Base-by-base conservation (phyloP, 768 basidiomycete genomes). In the Kwoniella dejecticola region DNA sequence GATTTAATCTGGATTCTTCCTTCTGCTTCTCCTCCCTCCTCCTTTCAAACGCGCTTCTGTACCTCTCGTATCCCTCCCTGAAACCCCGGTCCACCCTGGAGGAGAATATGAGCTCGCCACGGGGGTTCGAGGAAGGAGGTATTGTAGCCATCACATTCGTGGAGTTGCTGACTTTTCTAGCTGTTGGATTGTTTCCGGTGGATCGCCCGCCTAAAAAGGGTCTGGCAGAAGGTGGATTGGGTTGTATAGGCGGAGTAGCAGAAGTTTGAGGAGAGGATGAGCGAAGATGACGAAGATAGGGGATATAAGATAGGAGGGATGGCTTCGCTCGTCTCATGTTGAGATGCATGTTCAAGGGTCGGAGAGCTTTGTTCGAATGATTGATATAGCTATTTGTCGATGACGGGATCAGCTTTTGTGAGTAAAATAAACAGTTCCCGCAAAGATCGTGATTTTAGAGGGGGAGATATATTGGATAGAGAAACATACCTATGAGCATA, bases 311-410 rank as follows among this genome's bases (percentile, higher is more conserved):
- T 27, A 55, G 38, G 27, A 62, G 64, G n/a, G 62, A 61, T 27
- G 46, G 56, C 50, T 57, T 60, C 1, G 87, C 88, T 67, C 86
- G 85, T 41, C 93, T 88, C 71, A 95, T 89, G 81, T 99, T 99
- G 68, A 99, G 84, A 72, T 91, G 90, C 87, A 99, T 94, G 79
- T 99, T 99, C 78, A 97, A 88, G 19, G 88, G 89, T 17, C 95
- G 86, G 13, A 99, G 83, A 0, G 93, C 87, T 46, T 88, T 85
- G 79, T 98, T 99, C 7, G 94, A 91, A 69, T 97, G 94, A 1
- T 92, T 92, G 26, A 98, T 90, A 74, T 97, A 99, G 81, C 95
- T 97, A n/a, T n/a, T n/a, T n/a, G n/a, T n/a, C n/a, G n/a, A n/a
- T n/a, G n/a, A n/a, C n/a, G n/a, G n/a, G n/a, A n/a, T n/a, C n/a